These are phyloP conservation scores for Alternaria triticimaculans DNA, from an alignment of 2,329 filamentous ascomycete species.

Conservation along the genomic window DNA sequence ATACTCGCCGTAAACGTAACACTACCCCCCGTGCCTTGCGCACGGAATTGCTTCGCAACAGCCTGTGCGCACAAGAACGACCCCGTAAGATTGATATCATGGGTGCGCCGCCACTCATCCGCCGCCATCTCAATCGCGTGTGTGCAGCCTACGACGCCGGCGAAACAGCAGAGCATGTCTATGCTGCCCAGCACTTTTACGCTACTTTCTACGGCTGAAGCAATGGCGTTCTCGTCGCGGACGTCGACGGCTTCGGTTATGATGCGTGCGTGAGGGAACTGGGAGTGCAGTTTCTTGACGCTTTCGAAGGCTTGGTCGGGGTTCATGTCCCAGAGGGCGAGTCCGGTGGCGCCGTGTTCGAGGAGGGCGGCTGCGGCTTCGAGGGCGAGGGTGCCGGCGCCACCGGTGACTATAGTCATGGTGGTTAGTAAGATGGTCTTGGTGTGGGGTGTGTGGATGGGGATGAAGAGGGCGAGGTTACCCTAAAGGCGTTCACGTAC, in stretches of 20 bases:
- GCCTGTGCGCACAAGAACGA: conserved; percentile 75
- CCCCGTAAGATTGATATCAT: conserved; percentile 77
- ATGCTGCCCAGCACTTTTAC: conserved; percentile 58
- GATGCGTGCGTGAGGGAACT: conserved; percentile 64
- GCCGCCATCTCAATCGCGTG: conserved; percentile 66
- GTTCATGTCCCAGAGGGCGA: conserved; percentile 68
- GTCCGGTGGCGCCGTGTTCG: conserved; percentile 68
- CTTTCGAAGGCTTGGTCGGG: conserved; percentile 50
- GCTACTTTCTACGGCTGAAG: conserved; percentile 46
- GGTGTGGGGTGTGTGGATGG: neutral
- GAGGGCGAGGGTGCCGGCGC: conserved; percentile 68
- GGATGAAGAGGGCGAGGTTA: conserved; percentile 9
- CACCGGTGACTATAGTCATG: conserved; percentile 63
- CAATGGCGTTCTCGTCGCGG: conserved; percentile 59
- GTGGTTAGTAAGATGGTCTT: neutral
- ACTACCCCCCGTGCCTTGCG: conserved; percentile 60
- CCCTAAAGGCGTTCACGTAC: conserved; percentile 48
- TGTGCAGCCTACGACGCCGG: conserved; percentile 70
- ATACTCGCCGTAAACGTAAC: conserved; percentile 73
- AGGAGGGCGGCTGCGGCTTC: conserved; percentile 67
- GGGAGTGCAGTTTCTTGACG: conserved; percentile 56
- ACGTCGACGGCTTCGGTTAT: conserved; percentile 64
- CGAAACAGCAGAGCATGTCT: conserved; percentile 68
- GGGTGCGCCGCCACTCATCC: conserved; percentile 65
- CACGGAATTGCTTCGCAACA: conserved; percentile 53